phyloP scores from a whole-genome alignment of 441 rosid species.

The Kokia cookei region DNA sequence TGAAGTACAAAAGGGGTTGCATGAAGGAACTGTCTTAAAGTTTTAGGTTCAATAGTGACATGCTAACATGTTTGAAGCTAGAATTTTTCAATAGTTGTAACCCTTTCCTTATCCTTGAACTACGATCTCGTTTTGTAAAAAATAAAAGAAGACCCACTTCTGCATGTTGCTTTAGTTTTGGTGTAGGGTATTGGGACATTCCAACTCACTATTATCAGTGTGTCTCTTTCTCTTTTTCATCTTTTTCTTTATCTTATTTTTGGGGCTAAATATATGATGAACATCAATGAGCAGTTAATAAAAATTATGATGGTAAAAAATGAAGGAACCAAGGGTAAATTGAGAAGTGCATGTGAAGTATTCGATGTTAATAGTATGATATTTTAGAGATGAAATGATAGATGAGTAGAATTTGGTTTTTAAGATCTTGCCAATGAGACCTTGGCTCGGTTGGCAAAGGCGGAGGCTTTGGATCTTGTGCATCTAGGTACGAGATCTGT shows the following conservation, averaged over 20 bases:
- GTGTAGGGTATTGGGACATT: slow-evolving; percentile 10
- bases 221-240: slow-evolving; percentile 1
- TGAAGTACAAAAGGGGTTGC: background rate
- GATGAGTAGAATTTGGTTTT: background rate
- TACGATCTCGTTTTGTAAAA: background rate
- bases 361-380: background rate
- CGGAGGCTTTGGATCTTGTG: no score
- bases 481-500: no score
- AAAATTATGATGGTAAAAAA: background rate
- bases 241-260: background rate
- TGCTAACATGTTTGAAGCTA: background rate
- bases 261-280: background rate
- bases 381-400: background rate
- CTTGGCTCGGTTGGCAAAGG: no score
- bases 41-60: background rate
- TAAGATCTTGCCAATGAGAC: background rate
- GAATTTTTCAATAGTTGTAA: background rate
- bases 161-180: background rate
- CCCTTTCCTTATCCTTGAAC: background rate
- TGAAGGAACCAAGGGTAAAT: background rate
- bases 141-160: background rate
- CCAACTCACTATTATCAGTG: slow-evolving; percentile 9
- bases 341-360: background rate
- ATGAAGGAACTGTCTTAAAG: background rate
- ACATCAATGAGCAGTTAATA: background rate